Conservation (phyloP, 805 yeast genomes). For the Wickerhamomyces tratensis region DNA sequence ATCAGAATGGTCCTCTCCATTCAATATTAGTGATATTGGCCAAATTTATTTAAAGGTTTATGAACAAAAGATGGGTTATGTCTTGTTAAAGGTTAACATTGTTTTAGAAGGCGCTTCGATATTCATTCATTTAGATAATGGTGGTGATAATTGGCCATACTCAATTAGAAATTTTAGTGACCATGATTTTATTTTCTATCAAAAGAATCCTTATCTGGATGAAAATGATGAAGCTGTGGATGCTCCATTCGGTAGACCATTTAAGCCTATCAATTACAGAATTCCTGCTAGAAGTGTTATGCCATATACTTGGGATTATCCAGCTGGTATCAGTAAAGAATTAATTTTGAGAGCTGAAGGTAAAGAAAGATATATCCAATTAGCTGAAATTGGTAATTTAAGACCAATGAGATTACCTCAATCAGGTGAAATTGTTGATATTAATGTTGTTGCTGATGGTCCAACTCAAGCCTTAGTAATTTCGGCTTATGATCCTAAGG, state of each 20-base stretch:
- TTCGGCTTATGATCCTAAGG: slow-evolving; percentile 69
- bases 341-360: slow-evolving; percentile 64
- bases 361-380: slow-evolving; percentile 66
- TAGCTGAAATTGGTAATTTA: slow-evolving; percentile 89
- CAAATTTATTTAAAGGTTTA: slow-evolving; percentile 63
- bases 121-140: slow-evolving; percentile 65
- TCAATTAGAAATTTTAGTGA: slow-evolving; percentile 87
- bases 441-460: slow-evolving; percentile 94
- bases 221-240: slow-evolving; percentile 54
- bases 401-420: slow-evolving; percentile 75
- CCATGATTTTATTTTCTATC: slow-evolving; percentile 78
- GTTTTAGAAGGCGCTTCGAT: slow-evolving; percentile 75
- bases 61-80: slow-evolving; percentile 56
- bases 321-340: slow-evolving; percentile 81
- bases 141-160: slow-evolving; percentile 82
- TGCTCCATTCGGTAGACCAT: slow-evolving; percentile 37
- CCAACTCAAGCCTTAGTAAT: slow-evolving; percentile 85
- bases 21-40: slow-evolving; percentile 77
- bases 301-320: slow-evolving; percentile 98
- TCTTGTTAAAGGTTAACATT: slow-evolving; percentile 62
- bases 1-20: slow-evolving; percentile 81
- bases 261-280: slow-evolving; percentile 70
- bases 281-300: slow-evolving; percentile 87
- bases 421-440: slow-evolving; percentile 52
- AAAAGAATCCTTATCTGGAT: slow-evolving; percentile 62